phyloP scores from a whole-genome alignment of 371 early-diverging fungal species.

The Mortierella sp. region DNA sequence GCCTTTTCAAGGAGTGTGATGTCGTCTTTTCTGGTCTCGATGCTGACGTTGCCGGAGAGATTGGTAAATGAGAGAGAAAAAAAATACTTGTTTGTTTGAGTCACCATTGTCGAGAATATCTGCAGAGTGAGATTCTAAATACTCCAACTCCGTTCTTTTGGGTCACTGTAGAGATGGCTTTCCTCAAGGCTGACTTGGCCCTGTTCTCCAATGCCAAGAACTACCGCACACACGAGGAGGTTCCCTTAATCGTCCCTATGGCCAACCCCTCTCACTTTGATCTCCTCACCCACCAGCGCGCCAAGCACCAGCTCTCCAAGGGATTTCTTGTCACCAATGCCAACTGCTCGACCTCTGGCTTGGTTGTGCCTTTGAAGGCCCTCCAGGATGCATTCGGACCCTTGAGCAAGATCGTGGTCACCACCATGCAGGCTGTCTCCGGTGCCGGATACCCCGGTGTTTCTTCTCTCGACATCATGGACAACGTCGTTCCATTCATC shows the following conservation, averaged over 20 bases:
- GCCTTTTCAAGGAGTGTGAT: constrained; percentile 85
- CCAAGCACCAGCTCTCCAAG: constrained; percentile 69
- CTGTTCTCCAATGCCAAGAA: constrained; percentile 98
- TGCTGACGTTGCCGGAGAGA: constrained; percentile 93
- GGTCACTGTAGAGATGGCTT: constrained; percentile 77
- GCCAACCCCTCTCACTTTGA: constrained; percentile 92
- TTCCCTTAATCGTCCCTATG: constrained; percentile 94
- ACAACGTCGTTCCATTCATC: constrained; percentile 95
- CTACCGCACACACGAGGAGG: constrained; percentile 89
- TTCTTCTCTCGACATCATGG: constrained; percentile 92
- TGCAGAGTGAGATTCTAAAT: neutral
- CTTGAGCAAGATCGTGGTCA: constrained; percentile 81
- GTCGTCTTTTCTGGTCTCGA: constrained; percentile 96
- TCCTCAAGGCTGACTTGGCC: constrained; percentile 85
- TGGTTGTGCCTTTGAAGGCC: constrained; percentile 93
- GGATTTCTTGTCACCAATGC: constrained; percentile 97
- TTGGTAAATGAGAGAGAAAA: constrained; percentile 66
- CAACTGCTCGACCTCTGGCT: constrained; percentile 97
- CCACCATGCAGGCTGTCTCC: constrained; percentile 96
- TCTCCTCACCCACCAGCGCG: constrained; percentile 84
- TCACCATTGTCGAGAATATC: neutral
- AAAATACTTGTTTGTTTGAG: neutral
- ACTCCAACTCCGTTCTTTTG: neutral
- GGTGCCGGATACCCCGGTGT: constrained; percentile 99
- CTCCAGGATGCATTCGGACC: constrained; percentile 93